Conservation (phyloP, 345 rosid species). For the Hibiscus tridactylites region DNA sequence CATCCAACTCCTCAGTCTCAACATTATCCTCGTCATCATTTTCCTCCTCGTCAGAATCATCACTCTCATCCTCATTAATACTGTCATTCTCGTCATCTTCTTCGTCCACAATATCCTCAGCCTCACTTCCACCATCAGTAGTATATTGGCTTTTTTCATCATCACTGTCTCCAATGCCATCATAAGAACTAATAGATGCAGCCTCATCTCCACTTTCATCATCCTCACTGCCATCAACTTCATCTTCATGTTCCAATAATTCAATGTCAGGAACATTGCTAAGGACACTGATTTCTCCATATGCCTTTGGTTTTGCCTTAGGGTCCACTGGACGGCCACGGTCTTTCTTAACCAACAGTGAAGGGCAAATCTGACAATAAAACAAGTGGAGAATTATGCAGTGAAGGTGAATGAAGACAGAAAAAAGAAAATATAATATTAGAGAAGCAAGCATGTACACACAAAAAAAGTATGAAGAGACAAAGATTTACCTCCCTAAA, state of each 20-base stretch:
- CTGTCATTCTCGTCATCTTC: conserved; percentile 27
- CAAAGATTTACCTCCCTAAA: conserved; percentile 73
- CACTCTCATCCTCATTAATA: conserved; percentile 21
- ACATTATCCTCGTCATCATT: conserved; percentile 2
- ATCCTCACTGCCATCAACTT: conserved; percentile 25
- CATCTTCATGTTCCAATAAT: conserved; percentile 44
- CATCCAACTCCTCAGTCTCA: conserved; percentile 21
- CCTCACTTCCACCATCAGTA: conserved; percentile 25
- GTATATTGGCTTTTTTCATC: conserved; percentile 35
- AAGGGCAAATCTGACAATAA: conserved; percentile 65
- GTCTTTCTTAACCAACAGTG: conserved; percentile 86
- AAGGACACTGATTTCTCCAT: conserved; percentile 59
- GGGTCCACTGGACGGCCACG: conserved; percentile 78
- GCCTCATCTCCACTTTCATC: conserved; percentile 26
- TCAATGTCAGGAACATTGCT: conserved; percentile 68
- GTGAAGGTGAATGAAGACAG: not conserved
- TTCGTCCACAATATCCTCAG: conserved; percentile 32
- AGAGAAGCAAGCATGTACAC: conserved; percentile 2
- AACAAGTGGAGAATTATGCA: conserved; percentile 4
- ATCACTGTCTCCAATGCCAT: conserved; percentile 15
- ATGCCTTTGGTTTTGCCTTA: conserved; percentile 74
- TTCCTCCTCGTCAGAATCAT: conserved; percentile 22
- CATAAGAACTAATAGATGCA: conserved; percentile 25
- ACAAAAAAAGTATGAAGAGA: conserved; percentile 3
- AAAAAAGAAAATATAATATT: not conserved